Base-by-base conservation (phyloP, 2,329 filamentous ascomycete genomes). In the Knoxdaviesia proteae region DNA sequence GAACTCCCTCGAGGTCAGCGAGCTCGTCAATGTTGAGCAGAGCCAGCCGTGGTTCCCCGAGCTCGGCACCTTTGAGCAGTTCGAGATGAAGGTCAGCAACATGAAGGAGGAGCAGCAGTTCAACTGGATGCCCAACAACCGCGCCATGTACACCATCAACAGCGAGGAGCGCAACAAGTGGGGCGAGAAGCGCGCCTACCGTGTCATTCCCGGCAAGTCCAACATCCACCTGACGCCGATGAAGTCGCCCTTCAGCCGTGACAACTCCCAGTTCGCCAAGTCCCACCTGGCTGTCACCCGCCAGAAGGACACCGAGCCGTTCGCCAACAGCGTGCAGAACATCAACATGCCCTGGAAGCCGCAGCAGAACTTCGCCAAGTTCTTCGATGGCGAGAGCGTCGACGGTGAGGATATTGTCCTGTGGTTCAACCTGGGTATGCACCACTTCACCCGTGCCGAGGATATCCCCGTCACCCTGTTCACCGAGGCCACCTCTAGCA, bases 371-470 rank as follows among this genome's bases (percentile, higher is more conserved):
- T 69, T 69, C 49, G 49, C 50, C 33, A 60, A 60, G 40, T 66
- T 67, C 47, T 60, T 67, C 29, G 46, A 49, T 34, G 46, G 47
- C 40, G 47, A 47, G 44, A 38, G 29, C 31, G 42, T 49, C 6
- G 42, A 45, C 38, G 40, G 46, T 8, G 44, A 46, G n/a, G 47
- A 49, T 30, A 67, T 68, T 7, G 67, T 71, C 3, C 42, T 72
- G 8, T 73, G 64, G 61, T 59, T 73, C 45, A 73, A 61, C 46
- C 49, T 62, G 6, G 70, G 70, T 10, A 73, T 69, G 64, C 68
- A 74, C 49, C 70, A 74, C 50, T 54, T 71, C n/a, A 65, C 69
- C 7, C 63, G 69, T 49, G 65, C 67, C 2, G 50, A 50, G 39
- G 52, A 52, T 11, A 42, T 53, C 9, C 56, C 56, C 30, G 54